Evolutionary conservation across 116 monocot species (phyloP).

Genomic region (Posidonia oceanica): DNA sequence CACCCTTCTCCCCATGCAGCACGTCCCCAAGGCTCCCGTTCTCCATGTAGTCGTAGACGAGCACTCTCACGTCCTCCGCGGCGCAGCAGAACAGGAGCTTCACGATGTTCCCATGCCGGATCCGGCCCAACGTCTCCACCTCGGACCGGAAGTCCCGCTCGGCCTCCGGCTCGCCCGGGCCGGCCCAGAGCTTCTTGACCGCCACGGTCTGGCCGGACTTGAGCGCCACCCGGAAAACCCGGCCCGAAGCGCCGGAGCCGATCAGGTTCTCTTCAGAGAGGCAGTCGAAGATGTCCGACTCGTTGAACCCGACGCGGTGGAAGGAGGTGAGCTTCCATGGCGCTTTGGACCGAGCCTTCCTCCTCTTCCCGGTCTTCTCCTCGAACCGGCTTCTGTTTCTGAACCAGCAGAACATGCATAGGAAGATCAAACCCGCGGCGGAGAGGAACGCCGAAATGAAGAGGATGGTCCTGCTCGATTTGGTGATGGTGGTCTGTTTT

Average conservation of each 20-base stretch:
- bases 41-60: conserved; percentile 86
- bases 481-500: neutral
- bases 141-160: conserved; percentile 44
- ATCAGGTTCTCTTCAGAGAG: conserved; percentile 48
- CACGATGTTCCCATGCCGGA: conserved; percentile 77
- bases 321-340: conserved; percentile 48
- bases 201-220: conserved; percentile 50
- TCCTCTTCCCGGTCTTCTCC: neutral
- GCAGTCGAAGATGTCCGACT: conserved; percentile 33
- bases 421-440: conserved; percentile 2
- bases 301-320: conserved; percentile 31
- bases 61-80: conserved; percentile 51
- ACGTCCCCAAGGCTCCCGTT: conserved; percentile 73
- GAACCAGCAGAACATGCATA: conserved; percentile 12
- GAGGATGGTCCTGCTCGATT: neutral
- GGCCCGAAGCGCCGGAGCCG: conserved; percentile 65
- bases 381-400: neutral
- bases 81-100: conserved; percentile 79
- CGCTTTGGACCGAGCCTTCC: neutral
- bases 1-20: conserved; percentile 26
- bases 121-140: conserved; percentile 65
- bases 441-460: conserved; percentile 4
- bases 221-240: conserved; percentile 52
- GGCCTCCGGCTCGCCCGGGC: conserved; percentile 39
- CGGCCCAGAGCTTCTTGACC: conserved; percentile 65